A percentile compares a stretch with the other conserved stretches of the same genome.
Evolutionary conservation across 2,329 filamentous ascomycete species (phyloP).

Genomic region (Thelonectria discophora): DNA sequence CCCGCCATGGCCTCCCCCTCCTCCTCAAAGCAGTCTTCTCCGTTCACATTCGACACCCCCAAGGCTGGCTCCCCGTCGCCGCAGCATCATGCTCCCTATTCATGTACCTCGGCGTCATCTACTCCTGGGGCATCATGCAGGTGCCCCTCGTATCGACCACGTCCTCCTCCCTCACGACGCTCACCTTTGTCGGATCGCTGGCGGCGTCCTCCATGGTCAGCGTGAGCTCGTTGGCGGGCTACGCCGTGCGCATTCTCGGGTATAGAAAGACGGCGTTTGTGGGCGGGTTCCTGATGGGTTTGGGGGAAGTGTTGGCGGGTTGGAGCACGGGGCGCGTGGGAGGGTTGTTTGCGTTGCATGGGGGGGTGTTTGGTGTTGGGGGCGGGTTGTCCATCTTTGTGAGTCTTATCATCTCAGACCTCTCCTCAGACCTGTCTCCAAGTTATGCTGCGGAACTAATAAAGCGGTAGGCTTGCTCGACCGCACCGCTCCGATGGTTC

Average conservation of each 20-base stretch:
- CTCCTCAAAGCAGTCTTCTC: not conserved
- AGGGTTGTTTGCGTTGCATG: conserved; percentile 41
- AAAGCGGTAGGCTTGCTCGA: conserved; percentile 34
- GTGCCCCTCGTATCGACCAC: conserved; percentile 41
- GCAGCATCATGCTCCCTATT: conserved; percentile 39
- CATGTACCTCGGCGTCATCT: conserved; percentile 44
- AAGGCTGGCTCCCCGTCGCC: conserved; percentile 31
- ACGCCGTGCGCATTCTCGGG: conserved; percentile 34
- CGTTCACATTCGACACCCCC: not conserved
- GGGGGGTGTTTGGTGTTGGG: conserved; percentile 40
- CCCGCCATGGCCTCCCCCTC: too few relatives aligned
- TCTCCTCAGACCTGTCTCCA: too few relatives aligned
- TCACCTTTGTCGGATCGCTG: conserved; percentile 44
- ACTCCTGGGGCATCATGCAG: conserved; percentile 46
- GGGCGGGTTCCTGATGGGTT: conserved; percentile 40
- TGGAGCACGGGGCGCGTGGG: conserved; percentile 39
- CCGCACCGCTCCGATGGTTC: conserved; percentile 39
- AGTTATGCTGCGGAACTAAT: not conserved
- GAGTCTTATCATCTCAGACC: not conserved
- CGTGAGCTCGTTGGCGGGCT: conserved; percentile 32
- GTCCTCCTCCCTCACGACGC: conserved; percentile 35
- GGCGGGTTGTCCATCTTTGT: conserved; percentile 39
- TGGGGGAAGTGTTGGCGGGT: conserved; percentile 43
- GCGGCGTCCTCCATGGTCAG: conserved; percentile 42
- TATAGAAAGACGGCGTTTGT: conserved; percentile 38